These are phyloP conservation scores for Larix kaempferi DNA, from an alignment of 75 land plant species.

Conservation along the genomic window DNA sequence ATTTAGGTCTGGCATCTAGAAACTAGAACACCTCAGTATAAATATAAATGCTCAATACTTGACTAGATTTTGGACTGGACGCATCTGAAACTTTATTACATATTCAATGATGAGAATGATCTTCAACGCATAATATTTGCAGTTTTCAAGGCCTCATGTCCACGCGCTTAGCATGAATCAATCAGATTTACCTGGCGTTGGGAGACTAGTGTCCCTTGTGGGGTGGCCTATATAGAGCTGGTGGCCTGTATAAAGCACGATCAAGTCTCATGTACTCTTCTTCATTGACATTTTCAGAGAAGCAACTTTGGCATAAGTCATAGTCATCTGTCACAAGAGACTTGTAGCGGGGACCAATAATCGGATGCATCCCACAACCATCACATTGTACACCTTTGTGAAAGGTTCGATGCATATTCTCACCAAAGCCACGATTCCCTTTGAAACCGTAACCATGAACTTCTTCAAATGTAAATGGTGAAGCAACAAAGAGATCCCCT, in stretches of 20 bases:
- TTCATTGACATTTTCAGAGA: slow-evolving; percentile 50
- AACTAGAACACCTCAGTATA: too few relatives aligned
- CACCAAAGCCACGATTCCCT: background rate
- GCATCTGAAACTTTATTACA: too few relatives aligned
- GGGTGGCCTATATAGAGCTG: slow-evolving; percentile 1
- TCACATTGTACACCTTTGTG: slow-evolving; percentile 77
- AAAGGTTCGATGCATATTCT: slow-evolving; percentile 16
- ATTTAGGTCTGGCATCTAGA: too few relatives aligned
- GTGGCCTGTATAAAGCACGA: slow-evolving; percentile 25
- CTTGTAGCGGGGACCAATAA: slow-evolving; percentile 75
- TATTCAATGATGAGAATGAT: too few relatives aligned
- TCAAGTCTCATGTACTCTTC: slow-evolving; percentile 69
- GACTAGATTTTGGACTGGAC: too few relatives aligned
- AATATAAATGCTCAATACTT: too few relatives aligned
- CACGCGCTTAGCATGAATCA: too few relatives aligned
- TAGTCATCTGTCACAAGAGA: slow-evolving; percentile 79
- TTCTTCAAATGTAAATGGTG: background rate
- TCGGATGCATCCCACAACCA: slow-evolving; percentile 85
- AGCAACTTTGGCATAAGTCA: slow-evolving; percentile 83
- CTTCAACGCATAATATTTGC: too few relatives aligned
- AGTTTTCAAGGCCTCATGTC: too few relatives aligned
- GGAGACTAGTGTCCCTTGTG: too few relatives aligned
- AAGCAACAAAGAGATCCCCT: background rate
- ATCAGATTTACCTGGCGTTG: too few relatives aligned
- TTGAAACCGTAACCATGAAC: background rate